phyloP scores from a whole-genome alignment of 441 rosid species.

The Dalechampia spathulata region DNA sequence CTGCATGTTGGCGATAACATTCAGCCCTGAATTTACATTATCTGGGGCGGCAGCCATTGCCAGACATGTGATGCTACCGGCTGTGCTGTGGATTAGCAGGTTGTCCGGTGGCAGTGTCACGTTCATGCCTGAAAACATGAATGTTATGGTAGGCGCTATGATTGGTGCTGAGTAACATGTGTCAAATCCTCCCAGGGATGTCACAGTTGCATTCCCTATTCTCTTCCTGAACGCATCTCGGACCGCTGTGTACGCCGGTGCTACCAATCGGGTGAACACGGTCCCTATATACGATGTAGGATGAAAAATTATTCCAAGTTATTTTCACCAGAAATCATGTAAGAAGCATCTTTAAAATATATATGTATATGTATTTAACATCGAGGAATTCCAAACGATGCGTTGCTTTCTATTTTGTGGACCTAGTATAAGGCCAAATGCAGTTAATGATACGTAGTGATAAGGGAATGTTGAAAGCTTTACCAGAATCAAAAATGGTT shows the following conservation, averaged over 20 bases:
- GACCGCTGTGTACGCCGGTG: conserved; percentile 67
- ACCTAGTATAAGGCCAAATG: not conserved
- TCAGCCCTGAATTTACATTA: conserved; percentile 70
- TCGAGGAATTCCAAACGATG: too few species aligned
- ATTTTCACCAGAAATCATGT: too few species aligned
- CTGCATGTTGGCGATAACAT: conserved; percentile 92
- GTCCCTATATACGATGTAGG: conserved; percentile 47
- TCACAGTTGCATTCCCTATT: conserved; percentile 44
- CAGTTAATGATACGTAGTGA: not conserved
- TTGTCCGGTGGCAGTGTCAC: conserved; percentile 73
- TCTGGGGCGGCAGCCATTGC: conserved; percentile 86
- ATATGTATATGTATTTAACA: too few species aligned
- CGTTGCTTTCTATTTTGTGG: too few species aligned
- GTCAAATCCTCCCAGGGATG: conserved; percentile 92
- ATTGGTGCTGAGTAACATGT: conserved; percentile 75
- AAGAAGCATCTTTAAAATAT: too few species aligned
- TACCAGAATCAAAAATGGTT: conserved; percentile 90
- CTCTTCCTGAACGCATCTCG: conserved; percentile 59
- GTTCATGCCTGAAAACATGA: conserved; percentile 89
- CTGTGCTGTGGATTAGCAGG: conserved; percentile 76
- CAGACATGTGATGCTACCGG: conserved; percentile 62
- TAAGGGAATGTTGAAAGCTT: not conserved
- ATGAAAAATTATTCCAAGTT: too few species aligned
- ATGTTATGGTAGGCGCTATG: conserved; percentile 58
- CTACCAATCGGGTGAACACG: conserved; percentile 64